Evolutionary conservation across 306 rosid species (phyloP).

Genomic region (Sechiopsis laciniata): DNA sequence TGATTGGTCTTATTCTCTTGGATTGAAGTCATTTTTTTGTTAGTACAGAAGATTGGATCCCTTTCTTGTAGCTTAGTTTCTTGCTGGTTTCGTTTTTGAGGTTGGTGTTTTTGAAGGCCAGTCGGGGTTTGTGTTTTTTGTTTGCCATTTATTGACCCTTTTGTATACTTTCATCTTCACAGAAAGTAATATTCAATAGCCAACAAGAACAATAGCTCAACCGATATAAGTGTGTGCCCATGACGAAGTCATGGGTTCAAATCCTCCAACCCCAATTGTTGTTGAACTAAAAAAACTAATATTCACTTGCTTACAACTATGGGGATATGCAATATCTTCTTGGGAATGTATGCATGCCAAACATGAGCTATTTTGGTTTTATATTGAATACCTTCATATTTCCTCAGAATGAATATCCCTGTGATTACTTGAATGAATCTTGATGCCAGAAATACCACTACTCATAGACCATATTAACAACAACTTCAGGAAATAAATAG

Average conservation of each 20-base stretch:
- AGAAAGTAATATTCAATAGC: neutral
- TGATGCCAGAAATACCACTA: neutral
- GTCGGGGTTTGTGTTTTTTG: neutral
- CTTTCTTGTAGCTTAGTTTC: slow-evolving; percentile 8
- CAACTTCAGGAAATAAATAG: neutral
- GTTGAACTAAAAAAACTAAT: neutral
- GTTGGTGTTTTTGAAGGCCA: neutral
- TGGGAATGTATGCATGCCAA: neutral
- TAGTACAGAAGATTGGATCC: too few species aligned
- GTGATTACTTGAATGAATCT: neutral
- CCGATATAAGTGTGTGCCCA: too few species aligned
- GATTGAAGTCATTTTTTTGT: neutral
- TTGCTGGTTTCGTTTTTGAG: neutral
- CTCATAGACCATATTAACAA: neutral
- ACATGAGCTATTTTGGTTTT: neutral
- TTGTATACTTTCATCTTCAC: neutral
- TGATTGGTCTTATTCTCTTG: neutral
- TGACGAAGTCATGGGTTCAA: too few species aligned
- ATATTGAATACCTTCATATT: neutral
- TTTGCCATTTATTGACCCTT: neutral
- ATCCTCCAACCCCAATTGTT: too few species aligned
- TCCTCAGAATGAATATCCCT: neutral
- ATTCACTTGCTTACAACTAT: neutral
- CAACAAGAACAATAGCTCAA: too few species aligned
- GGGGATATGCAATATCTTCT: neutral